phyloP scores from a whole-genome alignment of 345 rosid genomes.

The Erucastrum elatum region DNA sequence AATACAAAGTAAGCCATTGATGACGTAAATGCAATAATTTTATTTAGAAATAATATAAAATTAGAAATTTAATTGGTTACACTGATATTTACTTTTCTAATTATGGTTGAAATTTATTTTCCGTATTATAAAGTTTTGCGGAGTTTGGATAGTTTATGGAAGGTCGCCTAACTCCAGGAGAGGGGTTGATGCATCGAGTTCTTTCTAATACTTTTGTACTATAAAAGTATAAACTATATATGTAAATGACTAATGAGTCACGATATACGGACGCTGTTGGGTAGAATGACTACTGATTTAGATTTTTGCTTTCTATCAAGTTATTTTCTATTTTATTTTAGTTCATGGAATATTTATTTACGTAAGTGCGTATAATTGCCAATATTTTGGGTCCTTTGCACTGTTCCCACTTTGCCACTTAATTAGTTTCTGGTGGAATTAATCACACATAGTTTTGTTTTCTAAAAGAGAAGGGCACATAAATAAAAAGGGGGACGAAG shows the following conservation, averaged over 20 bases:
- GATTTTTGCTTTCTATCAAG: constrained; percentile 18
- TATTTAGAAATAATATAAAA: neutral
- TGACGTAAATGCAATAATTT: neutral
- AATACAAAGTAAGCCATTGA: neutral
- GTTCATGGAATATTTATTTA: constrained; percentile 30
- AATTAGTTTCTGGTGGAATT: constrained; percentile 33
- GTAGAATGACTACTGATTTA: constrained; percentile 30
- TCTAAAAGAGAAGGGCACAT: neutral
- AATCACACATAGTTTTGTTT: constrained; percentile 23
- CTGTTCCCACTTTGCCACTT: constrained; percentile 29
- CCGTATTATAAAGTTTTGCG: neutral
- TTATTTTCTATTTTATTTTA: constrained; percentile 12
- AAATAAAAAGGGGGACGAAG: neutral
- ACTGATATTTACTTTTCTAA: neutral
- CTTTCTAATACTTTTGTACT: constrained; percentile 4
- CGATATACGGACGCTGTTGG: constrained; percentile 23
- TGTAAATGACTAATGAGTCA: constrained; percentile 31
- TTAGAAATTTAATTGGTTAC: neutral
- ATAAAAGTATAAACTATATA: neutral
- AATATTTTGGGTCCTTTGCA: constrained; percentile 23
- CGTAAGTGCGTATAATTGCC: constrained; percentile 39
- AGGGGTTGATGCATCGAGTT: constrained; percentile 11
- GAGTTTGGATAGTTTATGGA: neutral
- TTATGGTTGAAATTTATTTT: neutral
- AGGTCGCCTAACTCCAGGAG: constrained; percentile 23